Percentiles rank a stretch among this genome's conserved stretches.
Conservation (phyloP, 2,329 filamentous ascomycete species). For the Ceratocystiopsis sp. region DNA sequence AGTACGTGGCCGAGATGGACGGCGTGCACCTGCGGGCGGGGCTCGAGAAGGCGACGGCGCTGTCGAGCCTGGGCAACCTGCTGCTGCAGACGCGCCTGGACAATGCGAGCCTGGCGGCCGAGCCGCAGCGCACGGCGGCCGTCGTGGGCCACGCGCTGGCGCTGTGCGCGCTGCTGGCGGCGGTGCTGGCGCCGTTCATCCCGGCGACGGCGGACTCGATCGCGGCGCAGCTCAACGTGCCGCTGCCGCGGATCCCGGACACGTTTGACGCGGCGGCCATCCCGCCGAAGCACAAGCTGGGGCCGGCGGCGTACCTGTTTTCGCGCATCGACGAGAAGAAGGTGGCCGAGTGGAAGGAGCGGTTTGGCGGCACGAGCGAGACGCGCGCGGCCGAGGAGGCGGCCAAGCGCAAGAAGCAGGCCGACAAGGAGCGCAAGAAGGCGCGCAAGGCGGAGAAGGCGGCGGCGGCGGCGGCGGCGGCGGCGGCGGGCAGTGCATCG, state of each 20-base stretch:
- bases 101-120: constrained; percentile 28
- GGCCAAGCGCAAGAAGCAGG: constrained; percentile 16
- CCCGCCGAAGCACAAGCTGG: constrained; percentile 62
- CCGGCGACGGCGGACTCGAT: constrained; percentile 63
- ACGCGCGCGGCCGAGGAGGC: constrained; percentile 14
- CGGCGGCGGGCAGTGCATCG: constrained; percentile 1
- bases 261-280: constrained; percentile 45
- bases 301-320: constrained; percentile 39
- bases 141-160: constrained; percentile 70
- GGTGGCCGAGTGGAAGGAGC: constrained; percentile 51
- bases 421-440: constrained; percentile 14
- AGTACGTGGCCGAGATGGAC: constrained; percentile 53
- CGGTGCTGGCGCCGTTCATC: constrained; percentile 69
- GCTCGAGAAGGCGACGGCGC: constrained; percentile 45
- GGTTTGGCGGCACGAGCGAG: constrained; percentile 31
- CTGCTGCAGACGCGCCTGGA: constrained; percentile 28
- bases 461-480: constrained; percentile 1
- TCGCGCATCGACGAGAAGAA: constrained; percentile 56
- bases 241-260: constrained; percentile 46
- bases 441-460: constrained; percentile 16
- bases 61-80: constrained; percentile 40
- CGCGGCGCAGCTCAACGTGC: constrained; percentile 46
- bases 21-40: constrained; percentile 53
- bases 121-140: constrained; percentile 35
- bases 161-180: constrained; percentile 65